These are phyloP conservation scores for Suillus subluteus DNA, from an alignment of 768 basidiomycete species.

Conservation along the genomic window DNA sequence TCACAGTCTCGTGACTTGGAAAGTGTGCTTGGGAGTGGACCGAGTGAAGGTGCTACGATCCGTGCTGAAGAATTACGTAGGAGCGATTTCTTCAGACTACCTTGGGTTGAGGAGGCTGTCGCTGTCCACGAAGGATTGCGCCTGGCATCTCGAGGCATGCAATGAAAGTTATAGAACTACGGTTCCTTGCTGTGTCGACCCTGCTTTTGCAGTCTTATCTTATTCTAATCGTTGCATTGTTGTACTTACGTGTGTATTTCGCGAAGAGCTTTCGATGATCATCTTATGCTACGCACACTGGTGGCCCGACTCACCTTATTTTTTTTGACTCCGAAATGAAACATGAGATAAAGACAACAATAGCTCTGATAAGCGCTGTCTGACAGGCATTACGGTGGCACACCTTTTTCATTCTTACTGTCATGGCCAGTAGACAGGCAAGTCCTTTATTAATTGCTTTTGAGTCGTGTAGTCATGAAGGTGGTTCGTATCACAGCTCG, in stretches of 20 bases:
- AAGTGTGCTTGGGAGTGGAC: slow-evolving; percentile 85
- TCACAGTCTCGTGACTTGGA: slow-evolving; percentile 93
- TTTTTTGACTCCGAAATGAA: slow-evolving; percentile 12
- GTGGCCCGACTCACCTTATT: slow-evolving; percentile 16
- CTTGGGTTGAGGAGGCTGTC: slow-evolving; percentile 91
- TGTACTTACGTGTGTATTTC: slow-evolving; percentile 5
- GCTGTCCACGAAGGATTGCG: slow-evolving; percentile 83
- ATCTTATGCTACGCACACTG: not conserved
- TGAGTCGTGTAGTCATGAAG: not conserved
- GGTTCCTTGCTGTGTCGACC: slow-evolving; percentile 1
- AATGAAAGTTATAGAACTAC: slow-evolving; percentile 23
- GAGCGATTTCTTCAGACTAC: slow-evolving; percentile 89
- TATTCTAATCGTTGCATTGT: slow-evolving; percentile 7
- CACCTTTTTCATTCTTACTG: slow-evolving; percentile 12
- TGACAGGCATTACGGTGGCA: not conserved
- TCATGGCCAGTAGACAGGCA: slow-evolving; percentile 73
- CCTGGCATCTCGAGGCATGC: slow-evolving; percentile 55
- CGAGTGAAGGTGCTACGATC: slow-evolving; percentile 75
- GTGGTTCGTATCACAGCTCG: slow-evolving; percentile 51
- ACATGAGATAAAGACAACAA: slow-evolving; percentile 20
- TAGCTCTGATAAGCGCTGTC: not conserved
- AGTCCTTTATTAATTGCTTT: slow-evolving; percentile 17
- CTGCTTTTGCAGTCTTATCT: slow-evolving; percentile 6
- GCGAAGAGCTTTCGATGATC: slow-evolving; percentile 1
- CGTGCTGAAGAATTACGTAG: slow-evolving; percentile 87